Base-by-base conservation (phyloP, 179 eudicot genomes). In the Actinidia chinensis region DNA sequence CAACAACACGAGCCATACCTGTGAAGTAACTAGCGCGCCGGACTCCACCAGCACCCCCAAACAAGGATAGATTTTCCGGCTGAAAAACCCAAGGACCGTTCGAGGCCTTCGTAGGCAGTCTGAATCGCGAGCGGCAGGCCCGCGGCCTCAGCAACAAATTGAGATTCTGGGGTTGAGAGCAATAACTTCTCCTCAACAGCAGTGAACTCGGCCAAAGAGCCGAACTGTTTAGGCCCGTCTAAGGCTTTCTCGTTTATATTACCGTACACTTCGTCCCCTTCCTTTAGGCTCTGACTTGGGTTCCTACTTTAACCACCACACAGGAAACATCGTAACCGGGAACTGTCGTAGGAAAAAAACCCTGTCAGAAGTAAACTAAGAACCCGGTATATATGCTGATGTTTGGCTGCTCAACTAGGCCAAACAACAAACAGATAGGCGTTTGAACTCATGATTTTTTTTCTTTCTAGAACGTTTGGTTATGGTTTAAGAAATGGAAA, bases 281-380 rank as follows among this genome's bases (percentile, higher is more conserved):
- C 93, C 69, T 93, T 95, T 5, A 93, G 60, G 23, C 85, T 87
- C 85, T 87, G 68, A 91, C 98, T 81, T 88, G 82, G 76, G 89
- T 87, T 14, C 99, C 99, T 51, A 95, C 94, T 71, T 95, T 95
- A 43, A 93, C 97, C 72, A 95, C 98, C 76, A 95, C 90, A 5
- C 98, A 98, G 1, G 99, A 91, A 14, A 95, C 95, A 85, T 95
- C 99, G 56, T 95, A 95, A 18, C 99, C 99, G 50, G 99, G 99
- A 70, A 95, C 93, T 68, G 98, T 93, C 99, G 93, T 87, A 80
- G 85, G n/a, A 78, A 78, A 55, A 15, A 51, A 60, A 36, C 52
- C 61, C 63, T 13, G 0, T 76, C 63, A 36, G 36, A 56, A 40
- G 28, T 51, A 15, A 76, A 47, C 42, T 28, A 47, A 6, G 33